Conservation (phyloP, 768 basidiomycete genomes). For the Termitomyces sp. region DNA sequence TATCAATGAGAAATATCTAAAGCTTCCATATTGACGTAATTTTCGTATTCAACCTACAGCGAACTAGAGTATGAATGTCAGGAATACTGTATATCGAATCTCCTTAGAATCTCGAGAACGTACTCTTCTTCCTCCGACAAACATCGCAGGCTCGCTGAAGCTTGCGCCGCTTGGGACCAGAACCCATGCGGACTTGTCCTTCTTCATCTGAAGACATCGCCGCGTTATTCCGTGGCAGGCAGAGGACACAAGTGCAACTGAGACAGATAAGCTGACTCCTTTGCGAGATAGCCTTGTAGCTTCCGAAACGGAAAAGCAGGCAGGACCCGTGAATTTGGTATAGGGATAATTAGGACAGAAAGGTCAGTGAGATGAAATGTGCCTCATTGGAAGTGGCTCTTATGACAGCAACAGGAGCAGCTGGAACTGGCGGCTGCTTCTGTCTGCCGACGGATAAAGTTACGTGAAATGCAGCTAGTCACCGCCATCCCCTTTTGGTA, state of each 20-base stretch:
- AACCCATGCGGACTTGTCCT: neutral
- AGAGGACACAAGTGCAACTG: neutral
- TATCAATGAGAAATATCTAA: neutral
- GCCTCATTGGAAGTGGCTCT: conserved; percentile 2
- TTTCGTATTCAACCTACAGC: conserved; percentile 39
- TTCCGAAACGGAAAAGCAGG: neutral
- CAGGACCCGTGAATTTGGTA: neutral
- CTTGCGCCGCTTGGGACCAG: conserved; percentile 39
- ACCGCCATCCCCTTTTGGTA: conserved; percentile 9
- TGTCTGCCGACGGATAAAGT: conserved; percentile 1
- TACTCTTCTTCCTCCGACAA: conserved; percentile 81
- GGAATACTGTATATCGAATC: neutral
- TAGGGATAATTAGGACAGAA: neutral
- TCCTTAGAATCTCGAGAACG: conserved; percentile 14
- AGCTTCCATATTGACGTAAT: neutral
- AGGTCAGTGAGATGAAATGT: neutral
- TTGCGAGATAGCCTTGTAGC: neutral
- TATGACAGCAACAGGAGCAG: neutral
- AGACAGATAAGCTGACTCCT: neutral
- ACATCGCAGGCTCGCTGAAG: conserved; percentile 78
- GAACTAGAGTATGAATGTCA: conserved; percentile 32
- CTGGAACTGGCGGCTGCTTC: neutral
- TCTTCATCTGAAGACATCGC: conserved; percentile 12
- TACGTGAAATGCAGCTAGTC: conserved; percentile 1
- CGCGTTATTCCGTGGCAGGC: neutral